Evolutionary conservation across 768 basidiomycete genomes (phyloP).

Genomic region (Fibroporia radiculosa): DNA sequence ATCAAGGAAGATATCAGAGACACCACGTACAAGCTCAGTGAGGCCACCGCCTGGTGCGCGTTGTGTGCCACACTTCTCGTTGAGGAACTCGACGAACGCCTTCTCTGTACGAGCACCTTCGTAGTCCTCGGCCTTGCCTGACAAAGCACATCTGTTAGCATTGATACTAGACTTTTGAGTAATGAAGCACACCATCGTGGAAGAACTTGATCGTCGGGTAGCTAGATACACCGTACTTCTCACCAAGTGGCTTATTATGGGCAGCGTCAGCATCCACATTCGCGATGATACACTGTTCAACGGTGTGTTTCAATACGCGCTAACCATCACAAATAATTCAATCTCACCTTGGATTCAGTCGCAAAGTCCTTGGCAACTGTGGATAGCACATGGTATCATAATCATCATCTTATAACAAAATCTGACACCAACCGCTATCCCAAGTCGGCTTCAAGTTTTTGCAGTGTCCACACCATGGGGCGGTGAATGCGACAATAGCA

Average conservation of each 20-base stretch:
- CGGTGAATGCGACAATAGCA: conserved; percentile 80
- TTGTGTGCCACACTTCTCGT: conserved; percentile 80
- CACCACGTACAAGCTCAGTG: conserved; percentile 46
- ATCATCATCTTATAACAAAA: conserved; percentile 1
- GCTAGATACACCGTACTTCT: conserved; percentile 62
- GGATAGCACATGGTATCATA: conserved; percentile 5
- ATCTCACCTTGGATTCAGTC: conserved; percentile 61
- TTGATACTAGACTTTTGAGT: no score
- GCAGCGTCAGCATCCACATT: conserved; percentile 87
- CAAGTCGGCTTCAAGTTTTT: conserved; percentile 83
- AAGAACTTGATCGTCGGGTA: conserved; percentile 98
- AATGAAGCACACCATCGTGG: conserved; percentile 33
- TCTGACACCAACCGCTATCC: conserved; percentile 51
- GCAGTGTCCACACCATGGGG: conserved; percentile 93
- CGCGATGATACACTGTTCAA: conserved; percentile 71
- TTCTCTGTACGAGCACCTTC: conserved; percentile 62
- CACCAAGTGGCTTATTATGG: conserved; percentile 63
- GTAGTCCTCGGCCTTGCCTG: conserved; percentile 52
- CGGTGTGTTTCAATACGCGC: not conserved
- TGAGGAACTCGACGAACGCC: conserved; percentile 74
- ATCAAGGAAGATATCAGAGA: not conserved
- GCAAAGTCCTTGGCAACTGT: conserved; percentile 74
- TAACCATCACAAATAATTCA: conserved; percentile 5
- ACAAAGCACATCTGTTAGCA: no score
- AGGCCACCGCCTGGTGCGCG: conserved; percentile 80